phyloP scores from a whole-genome alignment of 306 rosid species.

The Ochetophila trinervis region DNA sequence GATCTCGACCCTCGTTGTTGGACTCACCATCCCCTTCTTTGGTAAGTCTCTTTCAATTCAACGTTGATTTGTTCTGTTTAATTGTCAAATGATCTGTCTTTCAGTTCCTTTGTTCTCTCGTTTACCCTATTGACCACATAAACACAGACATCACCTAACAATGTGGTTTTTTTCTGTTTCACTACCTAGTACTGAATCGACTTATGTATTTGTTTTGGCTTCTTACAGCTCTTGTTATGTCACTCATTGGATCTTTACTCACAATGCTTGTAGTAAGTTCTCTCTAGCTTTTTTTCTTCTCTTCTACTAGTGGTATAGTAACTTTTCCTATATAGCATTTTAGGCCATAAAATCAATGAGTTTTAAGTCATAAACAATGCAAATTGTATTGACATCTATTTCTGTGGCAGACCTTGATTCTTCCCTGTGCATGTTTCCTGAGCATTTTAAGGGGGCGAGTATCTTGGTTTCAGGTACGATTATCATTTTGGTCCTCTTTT shows the following conservation, averaged over 20 bases:
- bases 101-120: background rate
- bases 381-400: background rate
- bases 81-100: background rate
- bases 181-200: no score
- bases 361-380: background rate
- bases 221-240: slow-evolving; percentile 75
- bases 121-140: no score
- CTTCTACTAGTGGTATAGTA: slow-evolving; percentile 5
- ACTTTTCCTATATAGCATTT: slow-evolving; percentile 7
- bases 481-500: background rate
- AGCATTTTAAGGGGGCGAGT: slow-evolving; percentile 63
- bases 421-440: slow-evolving; percentile 88
- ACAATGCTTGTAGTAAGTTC: slow-evolving; percentile 94
- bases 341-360: background rate
- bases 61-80: background rate
- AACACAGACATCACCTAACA: no score
- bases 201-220: background rate
- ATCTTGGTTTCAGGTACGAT: slow-evolving; percentile 58
- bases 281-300: slow-evolving; percentile 2
- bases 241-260: slow-evolving; percentile 86
- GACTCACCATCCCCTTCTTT: slow-evolving; percentile 85
- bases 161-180: no score
- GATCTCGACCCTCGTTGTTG: slow-evolving; percentile 69
- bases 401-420: slow-evolving; percentile 75
- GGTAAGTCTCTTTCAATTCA: slow-evolving; percentile 49